Conservation (phyloP, 306 rosid genomes). For the Prunus campanulata region DNA sequence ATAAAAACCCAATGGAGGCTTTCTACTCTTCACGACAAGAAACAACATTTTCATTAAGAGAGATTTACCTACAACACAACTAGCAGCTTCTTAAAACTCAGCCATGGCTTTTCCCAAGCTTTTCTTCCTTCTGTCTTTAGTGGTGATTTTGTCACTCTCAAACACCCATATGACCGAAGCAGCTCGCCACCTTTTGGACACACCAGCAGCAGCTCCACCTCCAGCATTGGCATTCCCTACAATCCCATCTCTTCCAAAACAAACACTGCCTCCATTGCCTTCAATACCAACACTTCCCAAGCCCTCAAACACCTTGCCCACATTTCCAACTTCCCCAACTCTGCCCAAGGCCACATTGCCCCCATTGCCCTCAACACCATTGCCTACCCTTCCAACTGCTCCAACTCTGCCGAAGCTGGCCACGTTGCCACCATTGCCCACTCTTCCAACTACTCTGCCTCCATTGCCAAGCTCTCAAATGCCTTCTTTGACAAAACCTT, state of each 20-base stretch:
- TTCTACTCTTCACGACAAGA: not conserved
- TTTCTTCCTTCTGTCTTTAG: not conserved
- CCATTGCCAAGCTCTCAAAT: conserved; percentile 9
- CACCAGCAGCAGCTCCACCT: not conserved
- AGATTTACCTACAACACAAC: too few species aligned
- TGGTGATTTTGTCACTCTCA: not conserved
- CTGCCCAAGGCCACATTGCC: conserved; percentile 17
- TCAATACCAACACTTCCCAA: conserved; percentile 15
- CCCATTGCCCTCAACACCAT: conserved; percentile 8
- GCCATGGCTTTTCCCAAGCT: not conserved
- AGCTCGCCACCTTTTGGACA: conserved; percentile 19
- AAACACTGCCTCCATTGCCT: not conserved
- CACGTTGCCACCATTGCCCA: conserved; percentile 10
- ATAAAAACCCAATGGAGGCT: not conserved
- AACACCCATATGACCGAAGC: not conserved
- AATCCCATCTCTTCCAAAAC: not conserved
- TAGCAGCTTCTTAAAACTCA: not conserved
- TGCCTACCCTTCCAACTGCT: conserved; percentile 2
- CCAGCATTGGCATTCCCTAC: conserved; percentile 1
- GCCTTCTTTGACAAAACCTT: conserved; percentile 4
- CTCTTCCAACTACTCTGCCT: conserved; percentile 19
- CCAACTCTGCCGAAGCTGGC: conserved; percentile 8
- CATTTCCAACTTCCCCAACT: conserved; percentile 2
- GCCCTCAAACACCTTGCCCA: conserved; percentile 11
- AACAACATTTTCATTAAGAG: not conserved